Evolutionary conservation across 139 green algal genomes (phyloP).

Genomic region (Picocystis salinarum): DNA sequence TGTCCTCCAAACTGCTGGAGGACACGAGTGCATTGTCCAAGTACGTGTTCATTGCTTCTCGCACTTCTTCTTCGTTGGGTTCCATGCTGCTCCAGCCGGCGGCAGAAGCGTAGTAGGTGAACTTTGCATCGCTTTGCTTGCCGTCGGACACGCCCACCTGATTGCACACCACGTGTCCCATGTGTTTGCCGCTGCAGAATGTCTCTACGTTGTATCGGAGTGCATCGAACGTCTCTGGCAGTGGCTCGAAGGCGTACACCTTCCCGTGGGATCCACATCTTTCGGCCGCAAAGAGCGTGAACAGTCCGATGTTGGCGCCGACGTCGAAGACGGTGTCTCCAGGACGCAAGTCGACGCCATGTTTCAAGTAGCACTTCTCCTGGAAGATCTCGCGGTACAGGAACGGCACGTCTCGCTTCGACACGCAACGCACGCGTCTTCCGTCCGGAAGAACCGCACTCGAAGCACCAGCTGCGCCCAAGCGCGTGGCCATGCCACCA

Average conservation of each 20-base stretch:
- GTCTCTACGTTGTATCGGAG: conserved; percentile 13
- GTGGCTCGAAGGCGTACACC: conserved; percentile 18
- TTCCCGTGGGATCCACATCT: not conserved
- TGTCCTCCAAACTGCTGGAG: conserved; percentile 4
- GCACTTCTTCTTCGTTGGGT: conserved; percentile 16
- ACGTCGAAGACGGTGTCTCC: conserved; percentile 26
- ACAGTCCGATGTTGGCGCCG: conserved; percentile 31
- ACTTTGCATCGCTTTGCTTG: not conserved
- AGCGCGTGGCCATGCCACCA: no score
- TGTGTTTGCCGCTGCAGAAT: not conserved
- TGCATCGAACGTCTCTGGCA: conserved; percentile 8
- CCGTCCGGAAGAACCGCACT: no score
- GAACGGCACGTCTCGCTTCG: conserved; percentile 17
- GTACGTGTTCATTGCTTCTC: conserved; percentile 17
- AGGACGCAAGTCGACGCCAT: conserved; percentile 6
- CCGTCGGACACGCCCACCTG: conserved; percentile 10
- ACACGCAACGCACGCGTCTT: no score
- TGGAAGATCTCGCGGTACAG: conserved; percentile 12
- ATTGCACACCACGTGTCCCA: not conserved
- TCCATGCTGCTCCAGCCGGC: conserved; percentile 24
- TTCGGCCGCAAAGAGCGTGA: conserved; percentile 14
- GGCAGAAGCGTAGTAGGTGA: conserved; percentile 21
- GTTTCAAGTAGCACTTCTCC: conserved; percentile 4
- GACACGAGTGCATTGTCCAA: conserved; percentile 13
- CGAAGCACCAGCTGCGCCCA: no score